A percentile compares a stretch with the other conserved stretches of the same genome.
Evolutionary conservation across 495 filamentous ascomycete species (phyloP).

Genomic region (Aspergillus avenaceus): DNA sequence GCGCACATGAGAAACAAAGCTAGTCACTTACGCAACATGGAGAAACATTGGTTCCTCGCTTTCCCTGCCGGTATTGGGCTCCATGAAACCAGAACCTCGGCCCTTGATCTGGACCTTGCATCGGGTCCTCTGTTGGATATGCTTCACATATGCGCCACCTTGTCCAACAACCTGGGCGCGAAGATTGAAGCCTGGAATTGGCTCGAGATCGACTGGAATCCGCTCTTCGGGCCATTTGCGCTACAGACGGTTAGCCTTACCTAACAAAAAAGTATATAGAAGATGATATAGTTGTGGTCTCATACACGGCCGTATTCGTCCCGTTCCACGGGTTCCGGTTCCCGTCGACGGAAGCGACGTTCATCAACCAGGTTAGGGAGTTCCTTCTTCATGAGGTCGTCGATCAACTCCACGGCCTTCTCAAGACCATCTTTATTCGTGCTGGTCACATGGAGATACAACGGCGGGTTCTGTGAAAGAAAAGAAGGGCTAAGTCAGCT

Average conservation of each 20-base stretch:
- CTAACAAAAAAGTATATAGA: neutral
- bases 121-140: constrained; percentile 90
- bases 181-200: constrained; percentile 92
- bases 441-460: constrained; percentile 94
- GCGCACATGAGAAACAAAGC: neutral
- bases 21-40: constrained; percentile 71
- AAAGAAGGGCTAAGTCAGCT: constrained; percentile 3
- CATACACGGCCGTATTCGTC: constrained; percentile 91
- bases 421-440: constrained; percentile 89
- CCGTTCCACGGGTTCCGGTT: constrained; percentile 86
- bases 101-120: constrained; percentile 98
- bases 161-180: constrained; percentile 93
- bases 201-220: constrained; percentile 85
- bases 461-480: constrained; percentile 74
- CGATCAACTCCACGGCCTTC: constrained; percentile 75
- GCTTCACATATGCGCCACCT: constrained; percentile 90
- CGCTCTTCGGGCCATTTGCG: constrained; percentile 98
- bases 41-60: constrained; percentile 95
- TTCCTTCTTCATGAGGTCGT: constrained; percentile 95
- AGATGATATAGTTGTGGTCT: neutral
- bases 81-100: constrained; percentile 91
- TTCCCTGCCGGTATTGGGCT: constrained; percentile 74
- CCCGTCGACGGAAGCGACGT: constrained; percentile 82
- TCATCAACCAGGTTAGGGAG: constrained; percentile 94
- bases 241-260: constrained; percentile 45